Base-by-base conservation (phyloP, 257 asterid genomes). In the Gardenia jasminoides region DNA sequence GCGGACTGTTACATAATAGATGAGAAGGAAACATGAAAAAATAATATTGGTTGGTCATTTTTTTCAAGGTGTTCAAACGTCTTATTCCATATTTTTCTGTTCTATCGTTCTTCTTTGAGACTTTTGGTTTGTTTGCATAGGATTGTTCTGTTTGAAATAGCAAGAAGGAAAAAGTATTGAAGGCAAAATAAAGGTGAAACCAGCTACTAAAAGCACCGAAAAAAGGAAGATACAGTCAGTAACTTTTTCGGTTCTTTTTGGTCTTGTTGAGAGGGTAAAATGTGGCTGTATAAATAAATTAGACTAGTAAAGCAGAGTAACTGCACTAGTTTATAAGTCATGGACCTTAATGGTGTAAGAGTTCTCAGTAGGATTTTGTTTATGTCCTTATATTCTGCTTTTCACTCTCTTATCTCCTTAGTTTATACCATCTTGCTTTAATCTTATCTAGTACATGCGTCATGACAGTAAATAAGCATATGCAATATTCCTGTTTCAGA, bases 401-500 rank as follows among this genome's bases (percentile, higher is more conserved):
- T 9, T 48, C 48, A 70, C 69, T 13, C 10, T 26, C 39, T 12
- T 44, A 52, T 48, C 44, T 48, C 26, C 64, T 47, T 71, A 33
- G 68, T 58, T 64, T 56, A 13, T 52, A 58, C n/a, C 5, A 33
- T 75, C 17, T n/a, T 41, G 67, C 70, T 70, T 44, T 44, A 4
- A 16, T 4, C 43, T 22, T 50, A 20, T 16, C 43, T 77, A 56
- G 22, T 77, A 15, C 22, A 33, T 16, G 24, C 17, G 6, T 50
- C 16, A 15, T 12, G 22, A 20, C n/a, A 47, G 50, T 43, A 47
- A 47, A 26, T 10, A 67, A 46, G 36, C 19, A 64, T 26, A 72
- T 33, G 10, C 78, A 58, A 28, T 20, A 52, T 79, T 81, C 79
- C 50, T 52, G 74, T 84, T 88, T 69, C 94, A 95, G 99, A 74